Percentiles rank a stretch among this genome's conserved stretches.
Evolutionary conservation across 2,329 filamentous ascomycete species (phyloP).

Genomic region (Aureobasidium sp.): DNA sequence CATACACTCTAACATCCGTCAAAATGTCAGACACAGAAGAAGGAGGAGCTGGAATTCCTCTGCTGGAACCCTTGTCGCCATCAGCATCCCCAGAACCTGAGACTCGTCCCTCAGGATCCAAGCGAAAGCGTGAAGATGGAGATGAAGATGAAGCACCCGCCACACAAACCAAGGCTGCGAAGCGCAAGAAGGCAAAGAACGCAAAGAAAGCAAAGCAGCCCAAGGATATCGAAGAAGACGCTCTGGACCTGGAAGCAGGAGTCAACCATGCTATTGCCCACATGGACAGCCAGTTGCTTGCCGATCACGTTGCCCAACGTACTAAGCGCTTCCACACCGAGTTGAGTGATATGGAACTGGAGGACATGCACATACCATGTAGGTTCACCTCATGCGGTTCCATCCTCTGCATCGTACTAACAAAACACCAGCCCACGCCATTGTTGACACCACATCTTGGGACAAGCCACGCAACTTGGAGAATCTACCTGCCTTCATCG

Average conservation of each 20-base stretch:
- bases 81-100: constrained; percentile 21
- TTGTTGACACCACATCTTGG: constrained; percentile 75
- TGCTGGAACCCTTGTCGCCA: constrained; percentile 37
- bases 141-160: constrained; percentile 24
- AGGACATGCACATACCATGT: constrained; percentile 76
- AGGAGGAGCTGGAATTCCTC: constrained; percentile 36
- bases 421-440: constrained; percentile 28
- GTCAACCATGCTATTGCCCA: constrained; percentile 73
- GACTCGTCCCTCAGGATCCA: constrained; percentile 27
- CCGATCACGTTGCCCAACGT: constrained; percentile 77
- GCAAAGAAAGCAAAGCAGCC: constrained; percentile 52
- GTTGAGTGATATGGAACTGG: constrained; percentile 74
- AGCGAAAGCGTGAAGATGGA: constrained; percentile 35
- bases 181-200: constrained; percentile 46
- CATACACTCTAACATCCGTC: not conserved
- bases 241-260: constrained; percentile 42
- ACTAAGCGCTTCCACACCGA: constrained; percentile 72
- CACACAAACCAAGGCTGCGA: constrained; percentile 31
- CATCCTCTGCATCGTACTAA: not conserved
- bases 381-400: constrained; percentile 25
- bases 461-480: constrained; percentile 58
- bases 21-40: constrained; percentile 40
- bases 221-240: constrained; percentile 58
- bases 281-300: constrained; percentile 76
- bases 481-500: constrained; percentile 72